Evolutionary conservation across 2,329 filamentous ascomycete genomes (phyloP), one percentile per base, ranked within the genome.

Genomic region (Colletotrichum godetiae): DNA sequence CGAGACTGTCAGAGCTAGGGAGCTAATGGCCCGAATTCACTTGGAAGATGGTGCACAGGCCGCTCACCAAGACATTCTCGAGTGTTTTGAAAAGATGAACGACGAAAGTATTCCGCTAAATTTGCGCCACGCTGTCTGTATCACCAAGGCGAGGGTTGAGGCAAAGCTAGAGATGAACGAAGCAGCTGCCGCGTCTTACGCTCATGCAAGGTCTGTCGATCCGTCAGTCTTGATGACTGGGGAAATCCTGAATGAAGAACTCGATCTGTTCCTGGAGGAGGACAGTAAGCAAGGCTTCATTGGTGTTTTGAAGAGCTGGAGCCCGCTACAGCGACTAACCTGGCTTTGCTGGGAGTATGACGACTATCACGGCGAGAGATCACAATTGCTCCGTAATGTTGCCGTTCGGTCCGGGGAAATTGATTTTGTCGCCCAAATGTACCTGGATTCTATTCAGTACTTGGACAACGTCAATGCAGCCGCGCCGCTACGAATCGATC

Each of bases 381-480:
- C 55, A 31, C 55, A 24, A 19, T 29, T 58, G 53, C 63, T 80
- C n/a, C 68, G 75, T 8, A 69, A 75, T 1, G 71, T 76, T 1
- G 78, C 78, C 2, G 68, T 63, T 0, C 46, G 75, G 6, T 74
- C 76, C 1, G 74, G 74, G 1, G 78, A 80, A 15, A 56, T 67
- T 0, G 76, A 75, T 0, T 80, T 79, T 2, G 59, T 80, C 1
- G 59, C 78, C 8, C 59, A 76, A 2, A 66, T 76, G 1, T 80
- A 79, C 12, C n/a, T 78, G 24, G 76, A 78, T 6, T 73, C 73
- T 0, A 77, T 79, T 3, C 31, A 53, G 1, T 78, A 76, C 11
- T 64, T 80, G 5, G 79, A 80, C 1, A 79, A 79, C 27, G 75
- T 80, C 1, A 74, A 79, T 2, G 78, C 78, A 1, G 74, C 71